These are phyloP conservation scores for Vitis hybrid DNA, from an alignment of 177 flowering plant genomes.

Conservation along the genomic window DNA sequence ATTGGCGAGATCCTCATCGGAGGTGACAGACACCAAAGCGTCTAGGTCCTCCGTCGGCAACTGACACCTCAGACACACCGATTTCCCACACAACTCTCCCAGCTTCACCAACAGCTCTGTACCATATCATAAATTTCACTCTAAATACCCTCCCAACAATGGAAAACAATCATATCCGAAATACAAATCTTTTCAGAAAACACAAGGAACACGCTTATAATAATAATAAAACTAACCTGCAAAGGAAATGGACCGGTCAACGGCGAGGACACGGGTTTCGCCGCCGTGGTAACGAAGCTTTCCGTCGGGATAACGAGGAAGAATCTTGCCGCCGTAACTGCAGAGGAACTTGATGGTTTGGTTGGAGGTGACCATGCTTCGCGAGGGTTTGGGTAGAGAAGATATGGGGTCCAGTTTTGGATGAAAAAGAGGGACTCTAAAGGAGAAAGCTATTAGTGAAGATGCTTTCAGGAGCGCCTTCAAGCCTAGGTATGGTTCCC, in stretches of 20 bases:
- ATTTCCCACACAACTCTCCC: conserved; percentile 67
- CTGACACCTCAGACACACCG: conserved; percentile 75
- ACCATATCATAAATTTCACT: conserved; percentile 12
- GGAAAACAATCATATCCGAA: not conserved
- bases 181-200: not conserved
- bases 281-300: conserved; percentile 93
- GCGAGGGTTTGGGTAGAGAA: conserved; percentile 1
- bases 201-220: not conserved
- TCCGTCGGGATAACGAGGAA: conserved; percentile 87
- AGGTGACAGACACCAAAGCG: conserved; percentile 78
- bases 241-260: conserved; percentile 68
- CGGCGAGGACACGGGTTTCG: conserved; percentile 78
- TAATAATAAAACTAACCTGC: conserved; percentile 51
- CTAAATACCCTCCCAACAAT: conserved; percentile 7
- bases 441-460: conserved; percentile 1
- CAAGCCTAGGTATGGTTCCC: conserved; percentile 38
- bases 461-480: conserved; percentile 21
- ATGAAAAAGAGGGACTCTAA: conserved; percentile 2
- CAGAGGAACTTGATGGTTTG: conserved; percentile 70
- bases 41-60: conserved; percentile 86
- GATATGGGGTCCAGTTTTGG: conserved; percentile 3
- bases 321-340: conserved; percentile 89
- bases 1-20: conserved; percentile 84
- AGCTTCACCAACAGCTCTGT: conserved; percentile 77
- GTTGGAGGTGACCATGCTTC: conserved; percentile 27